Evolutionary conservation across 345 rosid genomes (phyloP).

Genomic region (Populus pruinosa): DNA sequence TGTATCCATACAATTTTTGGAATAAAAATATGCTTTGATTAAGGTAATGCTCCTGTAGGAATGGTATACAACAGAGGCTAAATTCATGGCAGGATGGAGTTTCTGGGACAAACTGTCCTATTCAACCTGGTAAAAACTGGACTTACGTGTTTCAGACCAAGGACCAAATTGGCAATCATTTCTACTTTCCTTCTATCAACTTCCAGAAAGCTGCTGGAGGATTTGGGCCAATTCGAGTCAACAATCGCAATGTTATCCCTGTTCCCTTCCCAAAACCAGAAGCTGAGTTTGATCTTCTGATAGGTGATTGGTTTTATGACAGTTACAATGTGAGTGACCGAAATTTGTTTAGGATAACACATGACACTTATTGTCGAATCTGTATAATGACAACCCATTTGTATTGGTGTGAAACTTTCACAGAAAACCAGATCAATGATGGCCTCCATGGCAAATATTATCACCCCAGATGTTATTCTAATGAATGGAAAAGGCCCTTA

Average conservation of each 20-base stretch:
- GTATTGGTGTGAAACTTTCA: background rate
- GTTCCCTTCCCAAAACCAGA: conserved; percentile 67
- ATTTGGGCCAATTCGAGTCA: conserved; percentile 64
- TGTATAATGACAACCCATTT: background rate
- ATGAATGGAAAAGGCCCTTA: conserved; percentile 55
- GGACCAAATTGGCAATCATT: conserved; percentile 85
- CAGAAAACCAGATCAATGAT: conserved; percentile 29
- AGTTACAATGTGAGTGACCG: conserved; percentile 29
- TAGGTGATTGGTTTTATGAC: conserved; percentile 58
- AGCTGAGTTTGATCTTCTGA: conserved; percentile 66
- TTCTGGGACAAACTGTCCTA: conserved; percentile 81
- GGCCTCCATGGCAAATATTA: conserved; percentile 3
- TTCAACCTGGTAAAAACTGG: conserved; percentile 82
- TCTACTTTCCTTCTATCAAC: conserved; percentile 64
- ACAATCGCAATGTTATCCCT: conserved; percentile 62
- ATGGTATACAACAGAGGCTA: conserved; percentile 73
- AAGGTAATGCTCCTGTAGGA: conserved; percentile 33
- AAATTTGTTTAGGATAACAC: background rate
- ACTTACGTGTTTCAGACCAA: conserved; percentile 80
- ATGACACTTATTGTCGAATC: background rate
- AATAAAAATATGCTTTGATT: no score
- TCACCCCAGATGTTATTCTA: conserved; percentile 29
- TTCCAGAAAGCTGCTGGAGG: conserved; percentile 85
- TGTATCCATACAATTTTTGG: background rate
- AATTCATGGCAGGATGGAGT: conserved; percentile 96